These are phyloP conservation scores for Pseudocercospora musae DNA, from an alignment of 2,329 filamentous ascomycete genomes.

Conservation along the genomic window DNA sequence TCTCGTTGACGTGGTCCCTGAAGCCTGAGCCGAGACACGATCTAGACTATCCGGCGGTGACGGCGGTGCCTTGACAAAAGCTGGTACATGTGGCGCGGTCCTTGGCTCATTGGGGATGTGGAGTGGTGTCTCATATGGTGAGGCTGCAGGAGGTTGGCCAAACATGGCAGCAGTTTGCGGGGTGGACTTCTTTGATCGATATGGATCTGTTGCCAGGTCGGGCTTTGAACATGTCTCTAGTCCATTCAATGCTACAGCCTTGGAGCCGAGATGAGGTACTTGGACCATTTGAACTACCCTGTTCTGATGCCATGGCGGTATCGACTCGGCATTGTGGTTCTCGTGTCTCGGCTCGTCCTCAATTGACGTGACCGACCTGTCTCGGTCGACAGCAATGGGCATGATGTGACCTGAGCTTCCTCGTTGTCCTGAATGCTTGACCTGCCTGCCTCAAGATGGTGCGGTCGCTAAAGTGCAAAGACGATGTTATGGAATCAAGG, in stretches of 20 bases:
- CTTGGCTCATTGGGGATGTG: conserved; percentile 8
- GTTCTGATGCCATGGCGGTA: conserved; percentile 21
- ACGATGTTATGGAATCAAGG: no score
- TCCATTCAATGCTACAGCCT: not conserved
- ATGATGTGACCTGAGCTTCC: not conserved
- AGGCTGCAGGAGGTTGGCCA: not conserved
- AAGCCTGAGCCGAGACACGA: not conserved
- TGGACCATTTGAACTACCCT: conserved; percentile 17
- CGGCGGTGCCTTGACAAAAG: conserved; percentile 13
- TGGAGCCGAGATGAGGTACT: conserved; percentile 15
- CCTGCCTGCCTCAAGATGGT: not conserved
- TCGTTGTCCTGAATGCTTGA: not conserved
- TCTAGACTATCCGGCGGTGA: conserved; percentile 18
- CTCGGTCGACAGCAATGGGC: not conserved
- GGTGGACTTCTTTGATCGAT: not conserved
- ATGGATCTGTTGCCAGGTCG: not conserved
- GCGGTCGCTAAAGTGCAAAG: not conserved
- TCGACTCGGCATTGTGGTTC: not conserved
- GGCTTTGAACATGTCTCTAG: not conserved
- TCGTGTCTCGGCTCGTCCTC: not conserved
- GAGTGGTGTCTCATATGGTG: conserved; percentile 18
- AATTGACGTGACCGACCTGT: not conserved
- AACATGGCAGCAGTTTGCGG: not conserved
- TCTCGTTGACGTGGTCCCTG: not conserved
- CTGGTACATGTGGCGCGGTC: conserved; percentile 5